Conservation (phyloP, 2,329 filamentous ascomycete species). For the Mycogone perniciosa region DNA sequence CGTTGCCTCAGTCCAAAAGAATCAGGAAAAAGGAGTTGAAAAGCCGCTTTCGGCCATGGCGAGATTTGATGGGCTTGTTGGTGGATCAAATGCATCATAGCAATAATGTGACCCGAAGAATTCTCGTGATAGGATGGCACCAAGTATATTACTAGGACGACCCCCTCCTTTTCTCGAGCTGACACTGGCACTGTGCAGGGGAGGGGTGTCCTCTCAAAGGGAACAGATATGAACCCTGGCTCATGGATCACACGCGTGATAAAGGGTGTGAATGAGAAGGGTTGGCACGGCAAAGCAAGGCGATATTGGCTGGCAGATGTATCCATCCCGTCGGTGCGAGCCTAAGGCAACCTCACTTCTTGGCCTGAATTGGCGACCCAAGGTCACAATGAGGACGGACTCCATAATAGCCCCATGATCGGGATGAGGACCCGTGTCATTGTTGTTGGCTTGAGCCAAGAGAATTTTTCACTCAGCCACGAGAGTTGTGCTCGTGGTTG, state of each 20-base stretch:
- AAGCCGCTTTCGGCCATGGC: not conserved
- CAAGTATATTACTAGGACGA: not conserved
- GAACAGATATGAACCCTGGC: too few species aligned
- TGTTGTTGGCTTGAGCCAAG: too few species aligned
- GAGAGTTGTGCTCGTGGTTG: too few species aligned
- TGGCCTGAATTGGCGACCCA: not conserved
- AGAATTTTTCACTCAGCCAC: too few species aligned
- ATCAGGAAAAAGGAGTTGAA: not conserved
- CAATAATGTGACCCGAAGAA: constrained; percentile 3
- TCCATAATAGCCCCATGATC: not conserved
- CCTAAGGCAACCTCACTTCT: constrained; percentile 12
- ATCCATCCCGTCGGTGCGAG: constrained; percentile 9
- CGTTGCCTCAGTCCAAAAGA: not conserved
- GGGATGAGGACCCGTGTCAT: too few species aligned
- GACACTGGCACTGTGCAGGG: too few species aligned
- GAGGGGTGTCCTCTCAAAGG: too few species aligned
- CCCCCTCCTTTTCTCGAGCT: too few species aligned
- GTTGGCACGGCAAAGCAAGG: not conserved
- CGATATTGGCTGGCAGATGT: constrained; percentile 4
- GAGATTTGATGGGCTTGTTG: not conserved
- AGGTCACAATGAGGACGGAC: not conserved
- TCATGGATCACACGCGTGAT: too few species aligned
- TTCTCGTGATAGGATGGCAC: constrained; percentile 9
- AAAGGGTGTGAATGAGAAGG: not conserved
- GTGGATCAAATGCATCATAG: not conserved